Base-by-base conservation (phyloP, 768 basidiomycete species). In the Clavaria fumosa region DNA sequence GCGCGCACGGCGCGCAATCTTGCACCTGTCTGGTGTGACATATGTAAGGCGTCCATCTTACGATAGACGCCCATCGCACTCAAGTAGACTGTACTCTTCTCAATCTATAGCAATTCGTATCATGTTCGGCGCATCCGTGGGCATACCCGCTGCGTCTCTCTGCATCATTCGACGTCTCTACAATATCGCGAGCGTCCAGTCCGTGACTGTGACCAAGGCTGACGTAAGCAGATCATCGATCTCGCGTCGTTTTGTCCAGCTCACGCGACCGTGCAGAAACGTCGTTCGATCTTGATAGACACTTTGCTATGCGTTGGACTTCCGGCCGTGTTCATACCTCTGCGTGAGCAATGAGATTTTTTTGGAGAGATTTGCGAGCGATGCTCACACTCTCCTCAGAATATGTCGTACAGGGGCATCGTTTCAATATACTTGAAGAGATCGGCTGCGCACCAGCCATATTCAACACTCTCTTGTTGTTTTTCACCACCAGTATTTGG, bases 351-450 rank as follows among this genome's bases (percentile, higher is more conserved):
- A 27, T 28, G 17, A 33, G 5, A 23, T 24, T 1, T 4, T 23
- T 18, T 12, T 20, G n/a, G 32, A 12, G 9, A 1, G 11, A 9
- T 27, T 10, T 23, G 19, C 20, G 2, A 10, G 34, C 23, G 23
- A n/a, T 42, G 43, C 15, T 31, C 21, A 23, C 9, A 9, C 19
- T 27, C 21, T 9, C n/a, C n/a, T n/a, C 43, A 65, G 62, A 64
- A 36, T 61, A 54, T 37, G 43, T 63, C 23, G 64, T 68, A 0
- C 66, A 69, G 52, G 63, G 61, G 0, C 67, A 70, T 38, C 62
- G 72, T 0, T 74, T 54, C 43, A 58, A 68, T 38, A 64, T 76
- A n/a, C 23, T 64, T 2, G 67, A 72, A 42, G 54, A 62, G n/a
- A 38, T 63, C 11, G 73, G 73, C 1, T 73, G 71, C 35, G 43